Conservation (phyloP, 1,139 yeast genomes). For the Saccharomyces hybrid region DNA sequence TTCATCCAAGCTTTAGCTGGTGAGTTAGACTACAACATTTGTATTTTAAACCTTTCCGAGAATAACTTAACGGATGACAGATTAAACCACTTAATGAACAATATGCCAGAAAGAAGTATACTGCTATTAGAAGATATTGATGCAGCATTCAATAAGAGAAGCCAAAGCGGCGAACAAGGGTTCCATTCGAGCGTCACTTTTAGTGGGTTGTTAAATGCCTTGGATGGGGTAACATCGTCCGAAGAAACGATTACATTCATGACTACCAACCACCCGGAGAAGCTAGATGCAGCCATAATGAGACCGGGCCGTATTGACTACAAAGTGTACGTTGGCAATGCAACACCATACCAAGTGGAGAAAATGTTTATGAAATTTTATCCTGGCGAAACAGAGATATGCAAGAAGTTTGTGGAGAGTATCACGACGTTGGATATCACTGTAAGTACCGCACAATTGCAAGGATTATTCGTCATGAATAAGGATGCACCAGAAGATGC, state of each 20-base stretch:
- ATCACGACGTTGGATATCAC: slow-evolving; percentile 46
- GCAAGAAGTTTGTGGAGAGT: slow-evolving; percentile 53
- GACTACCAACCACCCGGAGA: slow-evolving; percentile 97
- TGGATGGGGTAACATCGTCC: slow-evolving; percentile 97
- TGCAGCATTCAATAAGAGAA: slow-evolving; percentile 85
- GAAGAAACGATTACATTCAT: slow-evolving; percentile 94
- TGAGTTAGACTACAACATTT: slow-evolving; percentile 88
- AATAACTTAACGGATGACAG: slow-evolving; percentile 90
- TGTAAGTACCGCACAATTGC: slow-evolving; percentile 89
- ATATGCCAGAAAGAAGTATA: slow-evolving; percentile 84
- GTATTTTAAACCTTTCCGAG: slow-evolving; percentile 85
- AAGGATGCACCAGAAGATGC: slow-evolving; percentile 79
- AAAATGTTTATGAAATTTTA: slow-evolving; percentile 86
- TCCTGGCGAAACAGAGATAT: slow-evolving; percentile 52
- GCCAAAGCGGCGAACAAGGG: slow-evolving; percentile 69
- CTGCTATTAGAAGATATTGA: slow-evolving; percentile 86
- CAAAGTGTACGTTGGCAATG: slow-evolving; percentile 77
- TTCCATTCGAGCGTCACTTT: slow-evolving; percentile 87
- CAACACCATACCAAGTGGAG: slow-evolving; percentile 69
- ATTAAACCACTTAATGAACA: slow-evolving; percentile 90
- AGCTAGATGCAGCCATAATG: slow-evolving; percentile 68
- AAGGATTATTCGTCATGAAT: slow-evolving; percentile 90
- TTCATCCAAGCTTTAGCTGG: slow-evolving; percentile 96
- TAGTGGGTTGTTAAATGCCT: slow-evolving; percentile 84
- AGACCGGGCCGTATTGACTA: slow-evolving; percentile 95